Evolutionary conservation across 805 yeast genomes (phyloP).

Genomic region (Barnettozyma siamensis): DNA sequence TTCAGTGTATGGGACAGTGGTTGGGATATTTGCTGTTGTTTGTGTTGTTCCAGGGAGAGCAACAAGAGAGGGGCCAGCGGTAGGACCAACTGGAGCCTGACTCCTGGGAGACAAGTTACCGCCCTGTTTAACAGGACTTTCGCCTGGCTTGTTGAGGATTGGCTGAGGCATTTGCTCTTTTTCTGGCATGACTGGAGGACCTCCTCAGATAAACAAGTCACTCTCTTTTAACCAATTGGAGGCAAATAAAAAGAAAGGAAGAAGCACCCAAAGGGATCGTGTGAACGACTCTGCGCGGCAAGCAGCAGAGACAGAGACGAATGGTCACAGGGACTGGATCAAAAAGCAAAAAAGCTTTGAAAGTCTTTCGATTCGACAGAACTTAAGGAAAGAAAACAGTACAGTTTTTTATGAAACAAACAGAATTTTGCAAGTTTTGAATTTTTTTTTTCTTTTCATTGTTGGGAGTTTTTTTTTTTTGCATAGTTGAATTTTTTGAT

Average conservation of each 20-base stretch:
- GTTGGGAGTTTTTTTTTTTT: not conserved
- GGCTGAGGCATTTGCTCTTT: slow-evolving; percentile 10
- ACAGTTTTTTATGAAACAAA: not conserved
- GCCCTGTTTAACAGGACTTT: slow-evolving; percentile 4
- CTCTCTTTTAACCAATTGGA: not conserved
- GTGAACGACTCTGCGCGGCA: not conserved
- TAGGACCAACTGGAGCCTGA: not conserved
- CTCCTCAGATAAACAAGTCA: no score
- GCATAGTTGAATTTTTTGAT: no score
- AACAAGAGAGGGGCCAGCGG: not conserved
- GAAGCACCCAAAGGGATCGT: not conserved
- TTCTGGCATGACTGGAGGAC: slow-evolving; percentile 3
- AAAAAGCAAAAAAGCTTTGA: slow-evolving; percentile 1
- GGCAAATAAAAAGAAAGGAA: not conserved
- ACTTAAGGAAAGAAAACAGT: not conserved
- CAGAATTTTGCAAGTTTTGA: not conserved
- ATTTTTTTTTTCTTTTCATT: not conserved
- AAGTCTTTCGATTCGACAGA: slow-evolving; percentile 2
- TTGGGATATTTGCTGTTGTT: no score
- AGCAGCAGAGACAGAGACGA: not conserved
- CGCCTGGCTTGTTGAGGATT: slow-evolving; percentile 12
- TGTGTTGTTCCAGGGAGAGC: not conserved
- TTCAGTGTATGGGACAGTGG: not conserved
- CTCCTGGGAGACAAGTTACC: not conserved
- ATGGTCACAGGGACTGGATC: not conserved